Evolutionary conservation across 2,329 filamentous ascomycete genomes (phyloP).

Genomic region (Colletotrichum ledebouriae): DNA sequence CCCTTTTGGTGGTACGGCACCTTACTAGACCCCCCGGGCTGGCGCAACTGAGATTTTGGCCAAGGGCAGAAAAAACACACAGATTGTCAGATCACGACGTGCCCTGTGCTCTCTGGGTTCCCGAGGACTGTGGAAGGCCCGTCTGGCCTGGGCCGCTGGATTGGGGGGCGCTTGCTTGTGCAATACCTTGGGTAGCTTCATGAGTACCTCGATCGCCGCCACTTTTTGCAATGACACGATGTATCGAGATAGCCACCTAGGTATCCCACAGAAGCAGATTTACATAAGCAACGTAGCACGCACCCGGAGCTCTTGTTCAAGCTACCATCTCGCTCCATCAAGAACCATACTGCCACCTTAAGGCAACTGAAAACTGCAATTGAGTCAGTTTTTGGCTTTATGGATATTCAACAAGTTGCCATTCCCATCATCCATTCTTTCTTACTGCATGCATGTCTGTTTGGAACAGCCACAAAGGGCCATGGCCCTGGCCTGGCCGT

Average conservation of each 20-base stretch:
- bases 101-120: constrained; percentile 42
- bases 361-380: constrained; percentile 20
- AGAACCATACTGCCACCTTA: background rate
- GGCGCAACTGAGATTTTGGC: background rate
- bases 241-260: background rate
- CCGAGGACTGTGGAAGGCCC: background rate
- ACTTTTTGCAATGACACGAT: background rate
- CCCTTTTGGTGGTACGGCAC: constrained; percentile 9
- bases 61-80: constrained; percentile 31
- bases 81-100: constrained; percentile 37
- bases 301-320: constrained; percentile 22
- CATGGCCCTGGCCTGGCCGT: background rate
- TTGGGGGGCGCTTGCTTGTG: constrained; percentile 22
- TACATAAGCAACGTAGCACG: constrained; percentile 33
- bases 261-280: constrained; percentile 6
- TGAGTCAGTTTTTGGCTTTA: background rate
- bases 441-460: background rate
- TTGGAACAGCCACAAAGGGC: background rate
- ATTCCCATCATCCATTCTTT: background rate
- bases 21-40: background rate
- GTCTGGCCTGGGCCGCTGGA: background rate
- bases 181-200: constrained; percentile 28
- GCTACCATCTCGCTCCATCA: constrained; percentile 30
- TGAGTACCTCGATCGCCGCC: background rate
- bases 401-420: background rate